Conservation (phyloP, 2,329 filamentous ascomycete genomes). For the Sporothrix mexicana region DNA sequence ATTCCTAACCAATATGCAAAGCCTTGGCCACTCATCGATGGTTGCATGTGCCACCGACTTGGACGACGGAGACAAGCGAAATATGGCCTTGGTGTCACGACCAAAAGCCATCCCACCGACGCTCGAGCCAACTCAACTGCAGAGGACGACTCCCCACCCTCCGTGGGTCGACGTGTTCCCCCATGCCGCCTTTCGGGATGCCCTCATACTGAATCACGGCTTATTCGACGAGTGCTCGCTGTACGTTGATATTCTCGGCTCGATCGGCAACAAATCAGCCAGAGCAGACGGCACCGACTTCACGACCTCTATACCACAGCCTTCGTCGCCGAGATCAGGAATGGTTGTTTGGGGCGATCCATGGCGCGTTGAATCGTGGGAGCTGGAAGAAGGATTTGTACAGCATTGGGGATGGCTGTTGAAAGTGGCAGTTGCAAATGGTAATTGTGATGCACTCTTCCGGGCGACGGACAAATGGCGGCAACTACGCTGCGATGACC, state of each 20-base stretch:
- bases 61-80: not conserved
- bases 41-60: not conserved
- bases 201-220: not conserved
- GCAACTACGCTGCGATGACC: not conserved
- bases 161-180: conserved; percentile 9
- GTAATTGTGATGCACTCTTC: not conserved
- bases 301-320: not conserved
- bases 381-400: conserved; percentile 7
- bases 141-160: not conserved
- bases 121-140: not conserved
- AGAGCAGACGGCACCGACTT: not conserved
- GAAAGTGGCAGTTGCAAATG: not conserved
- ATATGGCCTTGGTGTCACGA: not conserved
- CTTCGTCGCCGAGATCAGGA: not conserved
- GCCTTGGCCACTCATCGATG: not conserved
- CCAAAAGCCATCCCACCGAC: not conserved
- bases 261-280: conserved; percentile 3
- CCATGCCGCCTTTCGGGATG: not conserved
- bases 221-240: not conserved
- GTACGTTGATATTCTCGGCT: not conserved
- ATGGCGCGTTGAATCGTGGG: conserved; percentile 1
- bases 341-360: conserved; percentile 16
- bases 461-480: conserved; percentile 8
- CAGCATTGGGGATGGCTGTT: not conserved
- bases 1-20: not conserved